phyloP scores from a whole-genome alignment of 441 rosid genomes.

The Jatropha multifida region DNA sequence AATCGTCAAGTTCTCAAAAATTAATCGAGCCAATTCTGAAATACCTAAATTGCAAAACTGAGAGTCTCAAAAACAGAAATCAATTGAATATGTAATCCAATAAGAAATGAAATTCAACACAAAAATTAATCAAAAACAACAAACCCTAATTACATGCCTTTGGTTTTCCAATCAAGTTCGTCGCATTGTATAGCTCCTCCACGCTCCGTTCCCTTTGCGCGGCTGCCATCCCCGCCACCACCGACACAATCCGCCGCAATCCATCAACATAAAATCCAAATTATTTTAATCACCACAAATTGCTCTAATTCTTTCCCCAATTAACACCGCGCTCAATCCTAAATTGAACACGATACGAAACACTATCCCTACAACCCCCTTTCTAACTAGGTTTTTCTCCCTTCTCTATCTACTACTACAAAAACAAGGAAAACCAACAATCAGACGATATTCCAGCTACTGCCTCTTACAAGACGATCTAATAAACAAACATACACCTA shows the following conservation, averaged over 20 bases:
- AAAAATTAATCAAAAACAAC: constrained; percentile 1
- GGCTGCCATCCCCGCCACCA: constrained; percentile 31
- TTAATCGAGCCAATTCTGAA: constrained; percentile 2
- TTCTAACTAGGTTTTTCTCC: constrained; percentile 8
- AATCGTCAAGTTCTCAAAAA: constrained; percentile 3
- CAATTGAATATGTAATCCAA: constrained; percentile 7
- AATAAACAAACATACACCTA: constrained; percentile 20
- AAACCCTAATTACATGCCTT: constrained; percentile 49
- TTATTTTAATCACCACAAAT: constrained; percentile 13
- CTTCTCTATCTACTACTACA: constrained; percentile 13
- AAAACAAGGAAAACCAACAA: constrained; percentile 24
- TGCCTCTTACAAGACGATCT: constrained; percentile 24
- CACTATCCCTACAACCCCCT: neutral
- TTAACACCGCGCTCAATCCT: neutral
- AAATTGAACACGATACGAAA: constrained; percentile 8
- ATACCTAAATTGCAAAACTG: constrained; percentile 2
- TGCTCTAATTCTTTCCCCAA: constrained; percentile 10
- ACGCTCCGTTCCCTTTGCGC: constrained; percentile 33
- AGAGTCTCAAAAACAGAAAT: neutral
- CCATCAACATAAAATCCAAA: constrained; percentile 28
- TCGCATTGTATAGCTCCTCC: constrained; percentile 39
- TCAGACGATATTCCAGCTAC: constrained; percentile 21
- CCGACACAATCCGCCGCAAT: constrained; percentile 33
- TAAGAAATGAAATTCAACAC: neutral
- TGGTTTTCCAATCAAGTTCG: constrained; percentile 38